A percentile compares a stretch with the other conserved stretches of the same genome.
phyloP scores from a whole-genome alignment of 371 early-diverging fungal genomes.

The Parasitella parasitica region DNA sequence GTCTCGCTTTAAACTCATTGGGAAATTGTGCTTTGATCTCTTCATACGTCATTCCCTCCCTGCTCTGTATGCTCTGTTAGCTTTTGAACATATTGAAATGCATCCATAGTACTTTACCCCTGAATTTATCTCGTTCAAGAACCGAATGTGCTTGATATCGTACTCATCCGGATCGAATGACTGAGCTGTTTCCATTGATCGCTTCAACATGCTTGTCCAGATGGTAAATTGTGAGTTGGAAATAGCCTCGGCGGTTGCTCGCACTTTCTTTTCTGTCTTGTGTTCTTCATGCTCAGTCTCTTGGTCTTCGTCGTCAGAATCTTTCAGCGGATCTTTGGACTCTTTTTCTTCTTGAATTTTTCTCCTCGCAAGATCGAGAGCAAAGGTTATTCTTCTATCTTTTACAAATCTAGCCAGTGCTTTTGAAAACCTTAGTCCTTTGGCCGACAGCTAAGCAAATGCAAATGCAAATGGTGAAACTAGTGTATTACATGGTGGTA shows the following conservation, averaged over 20 bases:
- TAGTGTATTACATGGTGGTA: not conserved
- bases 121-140: constrained; percentile 85
- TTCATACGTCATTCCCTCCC: constrained; percentile 58
- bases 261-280: constrained; percentile 12
- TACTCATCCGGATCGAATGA: constrained; percentile 70
- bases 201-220: constrained; percentile 77
- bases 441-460: constrained; percentile 46
- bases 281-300: not conserved
- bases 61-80: constrained; percentile 17
- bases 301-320: constrained; percentile 27
- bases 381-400: constrained; percentile 41
- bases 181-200: constrained; percentile 72
- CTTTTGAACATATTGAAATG: not conserved
- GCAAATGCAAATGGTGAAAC: not conserved
- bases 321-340: constrained; percentile 28
- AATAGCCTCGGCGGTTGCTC: constrained; percentile 32
- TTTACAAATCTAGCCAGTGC: constrained; percentile 71
- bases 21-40: constrained; percentile 72
- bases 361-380: constrained; percentile 31
- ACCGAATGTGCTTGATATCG: constrained; percentile 69
- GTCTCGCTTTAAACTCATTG: constrained; percentile 63
- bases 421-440: constrained; percentile 61
- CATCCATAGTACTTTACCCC: constrained; percentile 48
- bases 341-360: constrained; percentile 34
- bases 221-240: constrained; percentile 52